phyloP scores from a whole-genome alignment of 768 basidiomycete genomes.

The Rhodocollybia butyracea region DNA sequence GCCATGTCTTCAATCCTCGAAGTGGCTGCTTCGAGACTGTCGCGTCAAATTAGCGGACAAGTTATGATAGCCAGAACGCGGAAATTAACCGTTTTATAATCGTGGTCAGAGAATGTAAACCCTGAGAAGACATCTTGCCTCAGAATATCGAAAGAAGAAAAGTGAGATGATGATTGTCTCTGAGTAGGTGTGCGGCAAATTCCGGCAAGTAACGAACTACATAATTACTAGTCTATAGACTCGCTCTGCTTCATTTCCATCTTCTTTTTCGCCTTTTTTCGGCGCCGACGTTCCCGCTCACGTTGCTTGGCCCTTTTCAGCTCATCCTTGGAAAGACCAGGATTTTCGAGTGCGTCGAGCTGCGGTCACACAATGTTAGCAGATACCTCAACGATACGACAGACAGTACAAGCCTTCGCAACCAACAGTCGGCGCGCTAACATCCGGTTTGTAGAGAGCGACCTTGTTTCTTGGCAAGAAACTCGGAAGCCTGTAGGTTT shows the following conservation, averaged over 20 bases:
- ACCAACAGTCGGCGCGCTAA: conserved; percentile 69
- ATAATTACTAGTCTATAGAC: background rate
- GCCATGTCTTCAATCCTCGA: conserved; percentile 92
- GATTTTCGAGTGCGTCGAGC: conserved; percentile 72
- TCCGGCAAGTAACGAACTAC: background rate
- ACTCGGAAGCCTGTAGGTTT: conserved; percentile 87
- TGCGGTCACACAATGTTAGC: conserved; percentile 27
- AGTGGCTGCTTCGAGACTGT: conserved; percentile 88
- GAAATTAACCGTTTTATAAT: conserved; percentile 71
- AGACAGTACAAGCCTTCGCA: conserved; percentile 63
- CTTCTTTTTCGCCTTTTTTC: conserved; percentile 80
- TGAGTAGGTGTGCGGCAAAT: background rate
- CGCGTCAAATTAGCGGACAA: conserved; percentile 21
- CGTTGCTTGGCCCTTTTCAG: conserved; percentile 68
- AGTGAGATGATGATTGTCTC: background rate
- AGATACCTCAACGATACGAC: conserved; percentile 14
- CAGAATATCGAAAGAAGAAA: background rate
- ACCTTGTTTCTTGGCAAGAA: conserved; percentile 85
- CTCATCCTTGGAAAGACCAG: conserved; percentile 71
- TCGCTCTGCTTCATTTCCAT: background rate
- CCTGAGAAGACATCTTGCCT: conserved; percentile 30
- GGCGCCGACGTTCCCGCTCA: conserved; percentile 69
- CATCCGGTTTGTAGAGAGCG: conserved; percentile 73
- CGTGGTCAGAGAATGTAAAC: conserved; percentile 73
- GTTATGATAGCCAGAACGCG: conserved; percentile 8